Conservation (phyloP, 495 filamentous ascomycete genomes). For the Penicillium arizonense region DNA sequence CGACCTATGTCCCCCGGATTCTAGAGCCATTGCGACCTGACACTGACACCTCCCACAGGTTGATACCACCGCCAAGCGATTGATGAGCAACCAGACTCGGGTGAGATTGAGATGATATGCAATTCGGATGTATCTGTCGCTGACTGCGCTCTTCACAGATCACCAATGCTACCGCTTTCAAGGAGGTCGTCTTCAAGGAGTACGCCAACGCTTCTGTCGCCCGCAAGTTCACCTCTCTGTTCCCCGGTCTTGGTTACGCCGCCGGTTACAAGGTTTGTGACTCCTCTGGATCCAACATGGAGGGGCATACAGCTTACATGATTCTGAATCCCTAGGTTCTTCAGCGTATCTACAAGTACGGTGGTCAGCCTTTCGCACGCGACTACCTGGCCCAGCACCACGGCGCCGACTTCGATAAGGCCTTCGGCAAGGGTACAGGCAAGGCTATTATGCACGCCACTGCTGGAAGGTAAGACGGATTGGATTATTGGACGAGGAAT, state of each 20-base stretch:
- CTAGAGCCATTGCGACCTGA: not conserved
- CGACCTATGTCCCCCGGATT: conserved; percentile 17
- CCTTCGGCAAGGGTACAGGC: conserved; percentile 93
- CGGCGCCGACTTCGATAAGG: conserved; percentile 75
- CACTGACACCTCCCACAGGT: conserved; percentile 56
- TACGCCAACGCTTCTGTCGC: conserved; percentile 66
- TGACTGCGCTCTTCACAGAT: conserved; percentile 47
- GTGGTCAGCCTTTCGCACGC: conserved; percentile 91
- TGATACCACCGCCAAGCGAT: conserved; percentile 95
- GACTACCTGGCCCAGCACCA: conserved; percentile 86
- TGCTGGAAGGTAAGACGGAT: conserved; percentile 70
- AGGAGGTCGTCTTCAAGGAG: conserved; percentile 91
- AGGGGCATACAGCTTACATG: not conserved
- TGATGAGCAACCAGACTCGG: conserved; percentile 95
- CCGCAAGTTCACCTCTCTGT: conserved; percentile 89
- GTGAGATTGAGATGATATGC: conserved; percentile 39
- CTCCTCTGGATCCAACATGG: not conserved
- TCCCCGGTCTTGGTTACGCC: conserved; percentile 94
- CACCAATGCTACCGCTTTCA: conserved; percentile 59
- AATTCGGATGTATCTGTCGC: not conserved
- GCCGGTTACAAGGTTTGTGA: conserved; percentile 88
- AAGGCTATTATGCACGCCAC: conserved; percentile 98
- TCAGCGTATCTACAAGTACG: conserved; percentile 98
- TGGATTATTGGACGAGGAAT: not conserved
- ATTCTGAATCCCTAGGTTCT: conserved; percentile 55